Conservation (phyloP, 345 rosid species). For the Brassica rapa region DNA sequence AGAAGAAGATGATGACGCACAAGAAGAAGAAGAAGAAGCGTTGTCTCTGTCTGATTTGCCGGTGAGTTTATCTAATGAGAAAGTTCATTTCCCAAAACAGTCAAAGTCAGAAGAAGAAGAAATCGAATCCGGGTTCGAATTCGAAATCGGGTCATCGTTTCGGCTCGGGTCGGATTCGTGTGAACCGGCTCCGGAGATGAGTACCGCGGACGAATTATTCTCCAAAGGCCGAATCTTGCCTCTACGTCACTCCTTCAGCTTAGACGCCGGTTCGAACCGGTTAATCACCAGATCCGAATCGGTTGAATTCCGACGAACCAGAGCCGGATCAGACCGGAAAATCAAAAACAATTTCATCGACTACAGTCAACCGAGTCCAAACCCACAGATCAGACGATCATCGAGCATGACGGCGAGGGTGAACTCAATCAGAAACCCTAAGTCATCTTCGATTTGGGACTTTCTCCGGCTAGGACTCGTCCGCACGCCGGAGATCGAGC, state of each 20-base stretch:
- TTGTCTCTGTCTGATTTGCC: slow-evolving; percentile 73
- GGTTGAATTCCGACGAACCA: slow-evolving; percentile 42
- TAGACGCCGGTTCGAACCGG: slow-evolving; percentile 43
- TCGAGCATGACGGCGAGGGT: slow-evolving; percentile 41
- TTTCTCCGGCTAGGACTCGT: slow-evolving; percentile 66
- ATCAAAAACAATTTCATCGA: slow-evolving; percentile 49
- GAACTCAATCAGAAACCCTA: slow-evolving; percentile 39
- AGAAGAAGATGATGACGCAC: slow-evolving; percentile 27
- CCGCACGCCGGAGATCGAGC: slow-evolving; percentile 77
- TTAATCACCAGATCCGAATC: slow-evolving; percentile 58
- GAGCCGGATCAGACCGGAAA: slow-evolving; percentile 44
- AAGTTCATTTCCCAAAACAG: slow-evolving; percentile 4
- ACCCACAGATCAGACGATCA: slow-evolving; percentile 63
- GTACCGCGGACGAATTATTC: slow-evolving; percentile 75
- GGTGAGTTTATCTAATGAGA: slow-evolving; percentile 35
- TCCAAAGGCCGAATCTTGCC: slow-evolving; percentile 73
- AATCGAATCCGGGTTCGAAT: slow-evolving; percentile 47
- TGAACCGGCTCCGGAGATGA: slow-evolving; percentile 58
- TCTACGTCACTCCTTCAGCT: slow-evolving; percentile 59
- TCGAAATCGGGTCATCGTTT: slow-evolving; percentile 47
- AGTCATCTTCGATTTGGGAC: slow-evolving; percentile 65
- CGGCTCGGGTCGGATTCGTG: slow-evolving; percentile 42
- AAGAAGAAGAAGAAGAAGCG: slow-evolving; percentile 55
- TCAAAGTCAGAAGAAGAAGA: slow-evolving; percentile 45
- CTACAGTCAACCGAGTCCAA: slow-evolving; percentile 67